Conservation (phyloP, 2,329 filamentous ascomycete species). For the Pestalotiopsis sp. region DNA sequence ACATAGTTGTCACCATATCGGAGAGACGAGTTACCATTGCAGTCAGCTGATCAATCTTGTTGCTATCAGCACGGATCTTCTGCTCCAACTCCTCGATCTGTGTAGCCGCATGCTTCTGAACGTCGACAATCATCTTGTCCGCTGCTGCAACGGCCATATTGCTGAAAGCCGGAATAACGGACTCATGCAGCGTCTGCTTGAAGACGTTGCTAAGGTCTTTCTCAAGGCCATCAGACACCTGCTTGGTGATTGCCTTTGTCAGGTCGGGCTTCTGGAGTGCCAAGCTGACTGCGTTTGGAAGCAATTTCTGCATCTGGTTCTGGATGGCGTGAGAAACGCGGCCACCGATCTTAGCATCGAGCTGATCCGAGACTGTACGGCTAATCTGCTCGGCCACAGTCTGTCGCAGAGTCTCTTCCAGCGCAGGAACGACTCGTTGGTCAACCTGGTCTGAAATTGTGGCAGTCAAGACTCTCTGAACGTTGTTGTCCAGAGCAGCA, state of each 20-base stretch:
- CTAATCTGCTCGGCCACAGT: constrained; percentile 71
- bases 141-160: constrained; percentile 67
- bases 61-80: constrained; percentile 53
- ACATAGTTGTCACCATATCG: constrained; percentile 72
- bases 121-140: constrained; percentile 67
- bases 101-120: constrained; percentile 63
- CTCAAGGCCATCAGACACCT: constrained; percentile 68
- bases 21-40: constrained; percentile 67
- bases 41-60: constrained; percentile 75
- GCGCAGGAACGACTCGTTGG: constrained; percentile 72
- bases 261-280: constrained; percentile 76
- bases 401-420: constrained; percentile 68
- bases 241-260: constrained; percentile 72
- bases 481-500: constrained; percentile 63
- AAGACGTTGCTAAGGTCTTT: constrained; percentile 73
- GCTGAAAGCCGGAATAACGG: constrained; percentile 68
- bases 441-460: constrained; percentile 79
- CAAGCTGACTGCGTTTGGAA: constrained; percentile 69
- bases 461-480: constrained; percentile 71
- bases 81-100: constrained; percentile 53
- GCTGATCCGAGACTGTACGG: constrained; percentile 70
- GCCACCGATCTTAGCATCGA: constrained; percentile 68
- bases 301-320: constrained; percentile 70
- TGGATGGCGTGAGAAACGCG: constrained; percentile 69
- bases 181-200: constrained; percentile 57